These are phyloP conservation scores for Apiosordaria backusii DNA, from an alignment of 495 filamentous ascomycete species.

Conservation along the genomic window DNA sequence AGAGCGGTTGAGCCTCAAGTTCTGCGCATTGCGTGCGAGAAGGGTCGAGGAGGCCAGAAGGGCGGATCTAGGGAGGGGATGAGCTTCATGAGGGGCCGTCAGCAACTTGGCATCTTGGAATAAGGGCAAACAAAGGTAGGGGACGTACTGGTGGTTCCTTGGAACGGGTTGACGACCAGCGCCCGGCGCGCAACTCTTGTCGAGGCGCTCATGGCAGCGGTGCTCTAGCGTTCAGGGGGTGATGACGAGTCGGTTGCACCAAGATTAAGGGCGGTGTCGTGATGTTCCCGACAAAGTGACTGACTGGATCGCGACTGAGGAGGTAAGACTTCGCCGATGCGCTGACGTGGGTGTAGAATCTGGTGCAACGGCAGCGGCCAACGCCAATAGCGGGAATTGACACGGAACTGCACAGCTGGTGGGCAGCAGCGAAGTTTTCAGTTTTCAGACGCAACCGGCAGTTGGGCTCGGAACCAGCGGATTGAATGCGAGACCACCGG, in stretches of 20 bases:
- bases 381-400: neutral
- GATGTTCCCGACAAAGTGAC: neutral
- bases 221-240: constrained; percentile 4
- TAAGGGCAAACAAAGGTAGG: constrained; percentile 16
- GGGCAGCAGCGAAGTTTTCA: neutral
- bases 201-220: constrained; percentile 56
- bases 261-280: neutral
- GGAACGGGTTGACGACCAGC: constrained; percentile 52
- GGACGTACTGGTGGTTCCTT: constrained; percentile 34
- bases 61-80: constrained; percentile 36
- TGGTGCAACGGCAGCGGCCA: neutral
- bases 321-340: constrained; percentile 10
- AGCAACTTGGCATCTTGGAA: constrained; percentile 7
- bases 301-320: neutral
- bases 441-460: constrained; percentile 1
- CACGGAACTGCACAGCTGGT: neutral
- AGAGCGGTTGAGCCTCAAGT: constrained; percentile 57
- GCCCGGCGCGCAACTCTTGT: constrained; percentile 57
- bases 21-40: constrained; percentile 55
- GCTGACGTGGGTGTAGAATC: neutral
- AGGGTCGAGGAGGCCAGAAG: constrained; percentile 46
- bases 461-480: constrained; percentile 1
- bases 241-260: neutral
- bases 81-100: constrained; percentile 30
- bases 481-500: constrained; percentile 1